Evolutionary conservation across 257 asterid species (phyloP).

Genomic region (Primulina tabacum): DNA sequence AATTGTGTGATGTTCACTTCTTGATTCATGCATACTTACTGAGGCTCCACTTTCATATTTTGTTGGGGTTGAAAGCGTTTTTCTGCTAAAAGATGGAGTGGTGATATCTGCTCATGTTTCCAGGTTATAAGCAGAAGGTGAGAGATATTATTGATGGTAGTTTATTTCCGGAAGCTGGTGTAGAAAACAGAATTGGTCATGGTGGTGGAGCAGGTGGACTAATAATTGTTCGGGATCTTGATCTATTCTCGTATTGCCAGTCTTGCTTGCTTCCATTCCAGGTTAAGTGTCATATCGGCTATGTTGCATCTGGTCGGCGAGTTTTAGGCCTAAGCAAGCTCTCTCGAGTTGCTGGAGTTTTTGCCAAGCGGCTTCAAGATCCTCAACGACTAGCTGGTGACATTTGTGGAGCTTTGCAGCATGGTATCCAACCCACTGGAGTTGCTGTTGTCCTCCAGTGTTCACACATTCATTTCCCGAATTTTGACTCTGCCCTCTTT

Average conservation of each 20-base stretch:
- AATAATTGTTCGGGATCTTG: conserved; percentile 90
- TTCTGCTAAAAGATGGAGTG: background rate
- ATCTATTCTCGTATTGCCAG: conserved; percentile 85
- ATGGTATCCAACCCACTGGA: conserved; percentile 74
- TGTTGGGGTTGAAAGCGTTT: background rate
- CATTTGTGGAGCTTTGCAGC: conserved; percentile 66
- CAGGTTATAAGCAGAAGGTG: conserved; percentile 77
- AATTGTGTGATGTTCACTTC: too few relatives aligned
- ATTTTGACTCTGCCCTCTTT: conserved; percentile 40
- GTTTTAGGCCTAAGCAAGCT: conserved; percentile 93
- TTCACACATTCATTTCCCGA: conserved; percentile 65
- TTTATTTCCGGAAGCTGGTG: conserved; percentile 84
- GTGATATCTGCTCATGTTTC: conserved; percentile 18
- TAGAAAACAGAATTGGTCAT: conserved; percentile 65
- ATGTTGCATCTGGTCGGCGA: conserved; percentile 72
- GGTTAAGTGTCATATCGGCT: conserved; percentile 86
- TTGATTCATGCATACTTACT: background rate
- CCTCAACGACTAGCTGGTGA: conserved; percentile 83
- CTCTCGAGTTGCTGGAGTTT: conserved; percentile 84
- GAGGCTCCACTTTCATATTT: background rate
- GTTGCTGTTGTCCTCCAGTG: conserved; percentile 86
- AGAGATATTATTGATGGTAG: conserved; percentile 79
- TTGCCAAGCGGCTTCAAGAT: conserved; percentile 83
- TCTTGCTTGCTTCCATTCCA: conserved; percentile 96
- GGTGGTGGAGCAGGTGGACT: conserved; percentile 97